Evolutionary conservation across 495 filamentous ascomycete species (phyloP), one percentile per base, ranked within the genome.

Genomic region (Aspergillus indologenus): DNA sequence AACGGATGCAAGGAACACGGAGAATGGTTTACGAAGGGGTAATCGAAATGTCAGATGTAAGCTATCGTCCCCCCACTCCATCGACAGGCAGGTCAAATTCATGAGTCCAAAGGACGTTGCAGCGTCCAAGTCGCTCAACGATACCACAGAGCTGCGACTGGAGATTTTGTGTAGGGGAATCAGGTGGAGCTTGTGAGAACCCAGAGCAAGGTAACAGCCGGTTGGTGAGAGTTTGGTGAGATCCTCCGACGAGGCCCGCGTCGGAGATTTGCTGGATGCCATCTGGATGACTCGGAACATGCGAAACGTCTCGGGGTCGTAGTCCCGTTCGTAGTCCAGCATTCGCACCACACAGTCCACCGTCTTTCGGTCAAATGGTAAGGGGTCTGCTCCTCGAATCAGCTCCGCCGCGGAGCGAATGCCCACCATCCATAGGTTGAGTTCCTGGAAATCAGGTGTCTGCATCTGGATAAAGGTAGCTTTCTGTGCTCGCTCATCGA

Each of bases 231-330:
- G 68, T 58, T 91, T 92, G 19, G 89, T 84, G 18, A 94, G 76
- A 61, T 91, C 84, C 59, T 97, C 94, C 22, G 86, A 83, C 54
- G 89, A 89, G 24, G 88, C 85, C 42, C 82, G 72, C 57, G 81
- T 82, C 48, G 77, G 74, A 45, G 74, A 72, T 64, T 84, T 86
- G 67, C 69, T 80, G 20, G 79, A 74, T n/a, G 79, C 81, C 54
- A 92, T 87, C 61, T 91, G 87, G 24, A 95, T 84, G 15, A 96
- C 89, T 15, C 89, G 87, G 70, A 90, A 97, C 61, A 97, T 87
- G 57, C 89, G 84, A 65, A 91, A 87, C 45, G 83, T 82, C 18
- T 76, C 73, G 50, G 87, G 84, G 54, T 87, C 82, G 66, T 91
- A 92, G 66, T 89, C 85, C 47, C 85, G 78, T 57, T 87, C 82